Base-by-base conservation (phyloP, 169 alveolate species). In the Cryptosporidium meleagridis region DNA sequence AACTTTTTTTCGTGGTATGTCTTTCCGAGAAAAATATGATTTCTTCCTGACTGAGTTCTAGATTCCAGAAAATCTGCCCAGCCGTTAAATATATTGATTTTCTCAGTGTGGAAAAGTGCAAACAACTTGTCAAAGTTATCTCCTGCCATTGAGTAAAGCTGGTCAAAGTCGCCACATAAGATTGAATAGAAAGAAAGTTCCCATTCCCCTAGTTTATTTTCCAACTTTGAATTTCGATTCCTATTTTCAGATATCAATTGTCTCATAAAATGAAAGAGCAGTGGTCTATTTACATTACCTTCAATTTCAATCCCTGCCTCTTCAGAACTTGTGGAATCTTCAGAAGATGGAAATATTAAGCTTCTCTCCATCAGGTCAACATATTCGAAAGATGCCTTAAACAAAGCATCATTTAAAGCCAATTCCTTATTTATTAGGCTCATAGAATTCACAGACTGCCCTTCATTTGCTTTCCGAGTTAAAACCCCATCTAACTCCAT, bases 21-120 rank as follows among this genome's bases (percentile, higher is more conserved):
- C 16, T 80, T 80, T 41, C 89, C 89, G 5, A 61, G 5, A 26
- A 80, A 80, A 23, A 80, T 14, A n/a, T 59, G 29, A 26, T 65
- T 65, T 33, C 75, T 59, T 12, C 75, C 68, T 29, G 21, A 31
- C 39, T 80, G 89, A 65, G 89, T 80, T 29, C 70, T 80, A 26
- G 61, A 44, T 29, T 80, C 80, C 67, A 80, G 6, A 41, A 62
- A 80, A 41, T 80, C 89, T 62, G 75, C 44, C 89, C 89, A 80
- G 8, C 59, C 70, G 33, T 80, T 80, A 31, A 59, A 80, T 61
- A 80, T 80, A 39, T 59, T 80, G 39, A 62, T 62, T 41, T 80
- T 80, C 35, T 62, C 67, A 10, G 89, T 62, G 12, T 80, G 72
- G 41, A 80, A 80, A 16, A 80, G 37, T 14, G 89, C 89, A 80